Evolutionary conservation across 192 early-diverging fungal genomes (phyloP).

Genomic region (Linnemannia hyalina): DNA sequence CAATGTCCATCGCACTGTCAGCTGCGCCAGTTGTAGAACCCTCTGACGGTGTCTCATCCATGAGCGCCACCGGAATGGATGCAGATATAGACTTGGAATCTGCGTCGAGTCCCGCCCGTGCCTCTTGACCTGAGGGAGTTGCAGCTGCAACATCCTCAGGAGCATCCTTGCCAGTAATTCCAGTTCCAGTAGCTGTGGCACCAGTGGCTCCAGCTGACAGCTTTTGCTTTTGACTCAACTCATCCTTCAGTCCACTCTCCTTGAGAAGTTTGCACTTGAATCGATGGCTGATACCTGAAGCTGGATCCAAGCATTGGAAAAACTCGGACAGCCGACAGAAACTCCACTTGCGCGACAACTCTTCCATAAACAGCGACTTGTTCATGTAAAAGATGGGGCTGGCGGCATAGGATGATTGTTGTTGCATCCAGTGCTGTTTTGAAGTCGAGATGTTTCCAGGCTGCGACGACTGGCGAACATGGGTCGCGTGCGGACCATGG

Average conservation of each 20-base stretch:
- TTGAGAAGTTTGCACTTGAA: constrained; percentile 53
- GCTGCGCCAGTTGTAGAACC: background rate
- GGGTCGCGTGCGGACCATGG: background rate
- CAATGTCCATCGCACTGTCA: constrained; percentile 2
- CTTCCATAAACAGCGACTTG: constrained; percentile 53
- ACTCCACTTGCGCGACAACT: constrained; percentile 53
- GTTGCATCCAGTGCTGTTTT: constrained; percentile 47
- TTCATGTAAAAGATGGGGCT: constrained; percentile 53
- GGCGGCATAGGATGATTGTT: constrained; percentile 22
- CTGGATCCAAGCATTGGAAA: constrained; percentile 48
- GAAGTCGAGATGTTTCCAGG: constrained; percentile 29
- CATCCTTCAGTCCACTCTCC: constrained; percentile 48
- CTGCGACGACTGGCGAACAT: constrained; percentile 38
- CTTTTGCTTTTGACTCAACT: constrained; percentile 19
- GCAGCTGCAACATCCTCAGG: background rate
- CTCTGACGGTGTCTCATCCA: background rate
- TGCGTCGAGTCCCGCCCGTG: background rate
- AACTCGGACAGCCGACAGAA: constrained; percentile 55
- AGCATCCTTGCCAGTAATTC: background rate
- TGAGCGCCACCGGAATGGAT: background rate
- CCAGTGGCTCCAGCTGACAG: background rate
- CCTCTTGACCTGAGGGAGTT: background rate
- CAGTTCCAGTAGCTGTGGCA: background rate
- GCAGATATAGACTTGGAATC: background rate
- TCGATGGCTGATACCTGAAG: constrained; percentile 42